Evolutionary conservation across 495 filamentous ascomycete species (phyloP).

Genomic region (Annulohypoxylon moriforme): DNA sequence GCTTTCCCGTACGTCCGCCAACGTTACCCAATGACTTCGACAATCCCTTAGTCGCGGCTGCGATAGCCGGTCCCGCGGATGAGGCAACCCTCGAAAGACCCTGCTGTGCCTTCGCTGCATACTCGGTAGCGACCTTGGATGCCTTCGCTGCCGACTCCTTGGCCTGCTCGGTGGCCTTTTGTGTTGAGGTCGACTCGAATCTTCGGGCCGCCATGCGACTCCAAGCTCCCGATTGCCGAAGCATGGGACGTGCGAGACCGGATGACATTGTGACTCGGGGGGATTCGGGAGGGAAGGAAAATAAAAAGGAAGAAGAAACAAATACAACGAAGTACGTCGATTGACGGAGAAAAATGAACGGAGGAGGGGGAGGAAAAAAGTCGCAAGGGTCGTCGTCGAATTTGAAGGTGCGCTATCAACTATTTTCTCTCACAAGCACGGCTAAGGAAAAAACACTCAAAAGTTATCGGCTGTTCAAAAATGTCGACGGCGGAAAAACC

Average conservation of each 20-base stretch:
- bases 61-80: slow-evolving; percentile 80
- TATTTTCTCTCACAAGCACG: slow-evolving; percentile 24
- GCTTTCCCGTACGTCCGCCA: slow-evolving; percentile 84
- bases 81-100: slow-evolving; percentile 86
- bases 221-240: slow-evolving; percentile 51
- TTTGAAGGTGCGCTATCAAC: neutral
- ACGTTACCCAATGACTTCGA: slow-evolving; percentile 75
- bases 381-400: slow-evolving; percentile 35
- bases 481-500: slow-evolving; percentile 49
- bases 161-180: slow-evolving; percentile 36
- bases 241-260: slow-evolving; percentile 50
- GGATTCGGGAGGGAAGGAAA: slow-evolving; percentile 39
- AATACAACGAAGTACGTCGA: slow-evolving; percentile 9
- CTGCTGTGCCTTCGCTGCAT: slow-evolving; percentile 80
- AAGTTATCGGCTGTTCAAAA: slow-evolving; percentile 44
- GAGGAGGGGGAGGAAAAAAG: slow-evolving; percentile 15
- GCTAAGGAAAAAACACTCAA: slow-evolving; percentile 49
- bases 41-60: slow-evolving; percentile 72
- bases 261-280: slow-evolving; percentile 44
- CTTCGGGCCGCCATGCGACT: slow-evolving; percentile 60
- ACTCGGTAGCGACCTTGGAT: slow-evolving; percentile 73
- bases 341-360: slow-evolving; percentile 16
- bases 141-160: slow-evolving; percentile 30
- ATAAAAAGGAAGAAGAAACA: slow-evolving; percentile 31
- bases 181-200: slow-evolving; percentile 60